phyloP scores from a whole-genome alignment of 208 protist species.

The Tritrichomonas musculus region DNA sequence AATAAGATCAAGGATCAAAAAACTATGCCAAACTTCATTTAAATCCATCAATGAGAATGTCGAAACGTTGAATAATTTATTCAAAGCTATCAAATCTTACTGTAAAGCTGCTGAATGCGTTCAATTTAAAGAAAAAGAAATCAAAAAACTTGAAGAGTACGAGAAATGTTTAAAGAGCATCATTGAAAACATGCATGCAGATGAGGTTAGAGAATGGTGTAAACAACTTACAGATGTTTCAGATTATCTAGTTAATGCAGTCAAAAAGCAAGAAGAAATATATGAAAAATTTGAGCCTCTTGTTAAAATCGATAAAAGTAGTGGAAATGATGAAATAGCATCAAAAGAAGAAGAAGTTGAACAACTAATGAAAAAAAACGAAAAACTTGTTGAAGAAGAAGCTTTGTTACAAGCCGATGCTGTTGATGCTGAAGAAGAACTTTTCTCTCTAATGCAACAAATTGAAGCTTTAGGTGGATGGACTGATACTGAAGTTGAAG shows the following conservation, averaged over 20 bases:
- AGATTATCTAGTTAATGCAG: not conserved
- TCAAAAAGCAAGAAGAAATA: not conserved
- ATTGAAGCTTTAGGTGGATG: not conserved
- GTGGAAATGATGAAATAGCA: not conserved
- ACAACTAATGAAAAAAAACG: not conserved
- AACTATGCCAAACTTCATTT: not conserved
- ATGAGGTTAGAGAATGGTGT: not conserved
- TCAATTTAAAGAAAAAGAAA: not conserved
- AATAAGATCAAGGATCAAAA: not conserved
- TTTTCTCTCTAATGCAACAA: not conserved
- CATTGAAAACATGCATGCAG: not conserved
- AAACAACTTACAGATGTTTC: not conserved
- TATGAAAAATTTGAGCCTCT: not conserved
- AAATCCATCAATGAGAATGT: not conserved
- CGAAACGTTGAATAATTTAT: not conserved
- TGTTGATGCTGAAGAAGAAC: not conserved
- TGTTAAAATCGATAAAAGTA: not conserved
- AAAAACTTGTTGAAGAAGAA: not conserved
- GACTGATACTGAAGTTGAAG: not conserved
- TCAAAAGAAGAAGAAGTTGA: not conserved
- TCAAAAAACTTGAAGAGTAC: not conserved
- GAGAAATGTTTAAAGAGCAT: not conserved
- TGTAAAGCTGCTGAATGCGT: not conserved
- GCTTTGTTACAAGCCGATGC: not conserved
- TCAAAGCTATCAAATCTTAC: not conserved